Base-by-base conservation (phyloP, 495 filamentous ascomycete species). In the Neurospora terricola region DNA sequence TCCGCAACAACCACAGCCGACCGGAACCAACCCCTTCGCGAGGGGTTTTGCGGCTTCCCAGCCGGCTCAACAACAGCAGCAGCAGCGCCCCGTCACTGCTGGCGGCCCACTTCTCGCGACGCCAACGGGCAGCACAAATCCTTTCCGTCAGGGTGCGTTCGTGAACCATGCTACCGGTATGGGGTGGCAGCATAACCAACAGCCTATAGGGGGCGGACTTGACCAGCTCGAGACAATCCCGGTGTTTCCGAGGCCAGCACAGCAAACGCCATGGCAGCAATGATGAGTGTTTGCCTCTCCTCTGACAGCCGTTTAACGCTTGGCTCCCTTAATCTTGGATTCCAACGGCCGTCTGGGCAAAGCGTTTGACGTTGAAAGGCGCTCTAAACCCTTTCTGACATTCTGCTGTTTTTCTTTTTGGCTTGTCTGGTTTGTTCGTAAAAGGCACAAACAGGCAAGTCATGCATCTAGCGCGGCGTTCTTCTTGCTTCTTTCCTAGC, bases 41-140 rank as follows among this genome's bases (percentile, higher is more conserved):
- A 83, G 78, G 69, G 81, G 81, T 71, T 84, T 85, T 71, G 75
- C 77, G 76, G 84, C 75, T 80, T 79, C 77, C 2, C 83, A 78
- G 37, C 77, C 80, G 1, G 77, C 66, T 14, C 72, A 72, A 38
- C 78, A 76, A 23, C 80, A 77, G 12, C 73, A 76, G 21, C 77
- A 77, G 39, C 80, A 78, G 34, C 81, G 79, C 27, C 84, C 85
- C 36, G 83, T 86, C 34, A 84, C 88, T 4, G 83, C 82, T 69
- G 79, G 80, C 18, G 81, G 76, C 1, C 80, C 79, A 4, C 82
- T 91, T 18, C 83, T 85, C 71, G 83, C 86, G 21, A 90, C 91
- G 73, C 88, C 90, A 5, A 97, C 96, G 2, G 95, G 94, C 9
- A 94, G 90, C 77, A 98, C 95, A 18, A 98, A 98, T 80, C 95